These are phyloP conservation scores for Ephemerocybe angulata DNA, from an alignment of 768 basidiomycete species.

Conservation along the genomic window DNA sequence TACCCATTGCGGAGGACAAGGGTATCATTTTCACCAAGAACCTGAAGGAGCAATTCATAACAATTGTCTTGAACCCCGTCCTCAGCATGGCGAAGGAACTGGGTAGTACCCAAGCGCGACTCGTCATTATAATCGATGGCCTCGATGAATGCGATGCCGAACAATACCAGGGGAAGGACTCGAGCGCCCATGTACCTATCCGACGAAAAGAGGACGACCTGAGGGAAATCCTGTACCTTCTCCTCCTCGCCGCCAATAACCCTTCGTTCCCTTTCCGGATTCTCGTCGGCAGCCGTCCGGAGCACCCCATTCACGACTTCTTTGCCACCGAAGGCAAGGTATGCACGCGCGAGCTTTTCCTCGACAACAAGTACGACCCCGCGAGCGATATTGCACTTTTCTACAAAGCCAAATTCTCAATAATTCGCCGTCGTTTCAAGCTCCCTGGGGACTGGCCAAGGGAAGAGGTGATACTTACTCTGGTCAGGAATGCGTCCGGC, in stretches of 20 bases:
- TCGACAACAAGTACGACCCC: not conserved
- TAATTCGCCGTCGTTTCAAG: not conserved
- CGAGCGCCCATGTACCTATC: not conserved
- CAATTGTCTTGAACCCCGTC: conserved; percentile 16
- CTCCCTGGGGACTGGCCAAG: not conserved
- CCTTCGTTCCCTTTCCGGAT: not conserved
- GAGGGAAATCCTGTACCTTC: not conserved
- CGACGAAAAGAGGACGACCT: not conserved
- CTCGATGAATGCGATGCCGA: conserved; percentile 24
- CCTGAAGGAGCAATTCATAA: conserved; percentile 13
- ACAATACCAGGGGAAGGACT: not conserved
- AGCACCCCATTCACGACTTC: not conserved
- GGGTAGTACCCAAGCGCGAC: not conserved
- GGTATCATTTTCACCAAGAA: conserved; percentile 14
- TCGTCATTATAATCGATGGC: conserved; percentile 22
- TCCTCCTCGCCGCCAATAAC: not conserved
- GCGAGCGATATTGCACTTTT: not conserved
- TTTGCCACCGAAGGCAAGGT: not conserved
- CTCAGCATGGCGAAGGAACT: not conserved
- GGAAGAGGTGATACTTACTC: too few species aligned
- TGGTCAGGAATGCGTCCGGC: not conserved
- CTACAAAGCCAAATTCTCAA: too few species aligned
- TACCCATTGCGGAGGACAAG: conserved; percentile 11
- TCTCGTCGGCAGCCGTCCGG: not conserved
- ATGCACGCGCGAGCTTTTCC: not conserved